These are phyloP conservation scores for Penicillium olsonii DNA, from an alignment of 2,329 filamentous ascomycete genomes.

Conservation along the genomic window DNA sequence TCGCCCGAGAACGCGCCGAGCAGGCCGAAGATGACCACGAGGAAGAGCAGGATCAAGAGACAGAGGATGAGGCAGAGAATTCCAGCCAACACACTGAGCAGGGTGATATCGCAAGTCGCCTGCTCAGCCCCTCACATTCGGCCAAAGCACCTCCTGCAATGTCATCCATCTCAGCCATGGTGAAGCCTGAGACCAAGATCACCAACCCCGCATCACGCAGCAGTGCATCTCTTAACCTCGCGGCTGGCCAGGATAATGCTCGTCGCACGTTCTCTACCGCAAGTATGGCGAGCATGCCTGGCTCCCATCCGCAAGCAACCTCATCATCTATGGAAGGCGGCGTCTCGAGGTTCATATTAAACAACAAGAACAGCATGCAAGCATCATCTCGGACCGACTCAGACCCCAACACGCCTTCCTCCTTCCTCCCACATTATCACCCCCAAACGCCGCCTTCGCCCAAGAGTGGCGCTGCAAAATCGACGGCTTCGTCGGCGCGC, in stretches of 20 bases:
- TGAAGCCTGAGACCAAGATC: constrained; percentile 38
- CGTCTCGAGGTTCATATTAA: constrained; percentile 48
- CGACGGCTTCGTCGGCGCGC: constrained; percentile 35
- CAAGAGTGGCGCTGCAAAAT: constrained; percentile 29
- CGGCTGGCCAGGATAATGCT: constrained; percentile 33
- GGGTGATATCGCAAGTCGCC: constrained; percentile 39
- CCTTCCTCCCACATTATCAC: constrained; percentile 50
- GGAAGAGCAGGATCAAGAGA: constrained; percentile 18
- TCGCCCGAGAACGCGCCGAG: constrained; percentile 28
- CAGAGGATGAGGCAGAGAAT: constrained; percentile 24
- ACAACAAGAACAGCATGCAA: constrained; percentile 32
- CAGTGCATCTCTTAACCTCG: constrained; percentile 39
- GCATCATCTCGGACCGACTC: constrained; percentile 43
- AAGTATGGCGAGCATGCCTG: constrained; percentile 30
- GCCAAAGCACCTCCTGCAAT: constrained; percentile 50
- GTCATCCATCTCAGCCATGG: constrained; percentile 51
- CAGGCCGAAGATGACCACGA: constrained; percentile 21
- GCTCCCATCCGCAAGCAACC: constrained; percentile 37
- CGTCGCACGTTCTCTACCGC: constrained; percentile 35
- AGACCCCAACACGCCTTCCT: constrained; percentile 48
- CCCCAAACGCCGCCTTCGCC: constrained; percentile 49
- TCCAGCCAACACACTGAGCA: constrained; percentile 29
- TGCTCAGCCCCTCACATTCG: constrained; percentile 42
- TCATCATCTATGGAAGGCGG: constrained; percentile 52
- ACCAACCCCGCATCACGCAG: constrained; percentile 38